Conservation (phyloP, 2,329 filamentous ascomycete species). For the Sordariomycetes sp. region DNA sequence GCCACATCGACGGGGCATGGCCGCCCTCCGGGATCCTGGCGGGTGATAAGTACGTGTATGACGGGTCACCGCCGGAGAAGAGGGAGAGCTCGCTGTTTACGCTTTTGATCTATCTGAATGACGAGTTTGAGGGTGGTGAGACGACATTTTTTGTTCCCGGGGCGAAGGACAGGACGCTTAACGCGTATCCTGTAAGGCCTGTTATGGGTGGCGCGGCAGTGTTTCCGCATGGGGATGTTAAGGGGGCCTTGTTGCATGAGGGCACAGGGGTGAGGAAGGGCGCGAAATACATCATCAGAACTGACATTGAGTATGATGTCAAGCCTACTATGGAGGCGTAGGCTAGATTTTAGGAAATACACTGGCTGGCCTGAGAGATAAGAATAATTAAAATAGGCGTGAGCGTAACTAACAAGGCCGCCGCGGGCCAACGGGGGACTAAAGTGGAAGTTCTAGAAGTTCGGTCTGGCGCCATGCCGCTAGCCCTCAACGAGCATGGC, state of each 20-base stretch:
- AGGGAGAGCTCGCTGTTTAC: slow-evolving; percentile 60
- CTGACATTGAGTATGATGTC: slow-evolving; percentile 62
- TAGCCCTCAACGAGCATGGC: too few species aligned
- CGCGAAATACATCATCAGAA: slow-evolving; percentile 59
- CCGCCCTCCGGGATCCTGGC: slow-evolving; percentile 55
- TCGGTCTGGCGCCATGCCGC: too few species aligned
- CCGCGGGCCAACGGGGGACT: too few species aligned
- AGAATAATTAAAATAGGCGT: too few species aligned
- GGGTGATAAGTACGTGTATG: slow-evolving; percentile 53
- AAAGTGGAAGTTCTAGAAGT: too few species aligned
- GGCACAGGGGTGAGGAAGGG: slow-evolving; percentile 60
- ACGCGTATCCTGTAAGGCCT: slow-evolving; percentile 58
- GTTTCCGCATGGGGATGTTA: slow-evolving; percentile 59
- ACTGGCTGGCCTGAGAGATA: too few species aligned
- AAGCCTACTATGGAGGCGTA: slow-evolving; percentile 13
- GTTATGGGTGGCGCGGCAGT: slow-evolving; percentile 59
- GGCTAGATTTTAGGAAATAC: too few species aligned
- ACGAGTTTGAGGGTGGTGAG: slow-evolving; percentile 62
- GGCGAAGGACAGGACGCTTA: slow-evolving; percentile 51
- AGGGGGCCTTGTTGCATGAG: slow-evolving; percentile 56
- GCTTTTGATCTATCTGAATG: slow-evolving; percentile 59
- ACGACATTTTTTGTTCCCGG: slow-evolving; percentile 62
- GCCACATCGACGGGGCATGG: slow-evolving; percentile 64
- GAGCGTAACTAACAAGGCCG: too few species aligned
- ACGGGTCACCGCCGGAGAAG: slow-evolving; percentile 45